Evolutionary conservation across 331 rosid genomes (phyloP), one percentile per base, ranked within the genome.

Genomic region (Arachis monticola): DNA sequence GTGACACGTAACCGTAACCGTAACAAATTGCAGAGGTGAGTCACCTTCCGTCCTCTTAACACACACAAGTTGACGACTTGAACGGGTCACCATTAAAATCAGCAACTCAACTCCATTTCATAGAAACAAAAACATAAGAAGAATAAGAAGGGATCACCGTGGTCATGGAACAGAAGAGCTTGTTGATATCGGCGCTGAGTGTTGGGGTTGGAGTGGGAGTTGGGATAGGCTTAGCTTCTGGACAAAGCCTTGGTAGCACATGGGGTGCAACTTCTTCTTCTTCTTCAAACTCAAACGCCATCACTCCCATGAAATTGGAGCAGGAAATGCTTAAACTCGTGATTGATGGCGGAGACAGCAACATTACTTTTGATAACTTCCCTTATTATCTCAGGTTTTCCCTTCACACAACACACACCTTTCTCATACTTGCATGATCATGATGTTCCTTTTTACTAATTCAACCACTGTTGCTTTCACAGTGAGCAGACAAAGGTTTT

Each of bases 401-500:
- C 1, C 41, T 27, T 27, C 30, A 27, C 41, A 8, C 1, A 63
- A 41, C 46, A 0, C 9, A 41, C 1, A 27, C 4, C 10, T 3
- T 8, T 45, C 6, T 14, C 7, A 1, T 7, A 2, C 41, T 38
- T 38, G 11, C 1, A 4, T 41, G 11, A 46, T 46, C 11, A 45
- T 60, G 48, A 10, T 42, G 40, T n/a, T 45, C 58, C 7, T 42
- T 73, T 46, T 27, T 53, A 57, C 22, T 12, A 12, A 31, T 59
- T 70, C 53, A 53, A 83, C 55, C 13, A 59, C 8, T 64, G 35
- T 78, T 63, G 30, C 56, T n/a, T 58, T 57, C 76, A 44, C 90
- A 94, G 97, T 82, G 97, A 94, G 78, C 97, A 94, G 79, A 94
- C 97, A n/a, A 77, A 96, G 74, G 92, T 82, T 4, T 53, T 87